Base-by-base conservation (phyloP, 1,284 basidiomycete species). In the Ustilago lituana region DNA sequence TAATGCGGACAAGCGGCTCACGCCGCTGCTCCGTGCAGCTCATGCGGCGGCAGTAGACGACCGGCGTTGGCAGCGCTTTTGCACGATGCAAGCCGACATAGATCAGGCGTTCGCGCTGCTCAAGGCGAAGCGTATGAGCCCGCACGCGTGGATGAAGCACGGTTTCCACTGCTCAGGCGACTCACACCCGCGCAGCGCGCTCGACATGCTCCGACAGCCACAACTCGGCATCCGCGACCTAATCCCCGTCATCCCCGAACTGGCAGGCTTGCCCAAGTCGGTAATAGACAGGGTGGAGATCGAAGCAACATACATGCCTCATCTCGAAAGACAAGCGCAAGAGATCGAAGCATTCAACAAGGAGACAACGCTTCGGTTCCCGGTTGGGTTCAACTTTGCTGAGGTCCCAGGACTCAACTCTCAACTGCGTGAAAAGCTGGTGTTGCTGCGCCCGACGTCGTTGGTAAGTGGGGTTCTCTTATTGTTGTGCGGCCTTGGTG, bases 1-100 rank as follows among this genome's bases (percentile, higher is more conserved):
- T 83, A 94, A 95, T 68, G 93, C 93, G 2, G 92, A 94, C 83
- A 51, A 88, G 51, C 86, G 92, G 31, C 83, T 95, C 51, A 94
- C 93, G 0, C 43, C 56, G 33, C 46, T 62, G 0, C 24, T 67
- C 23, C 61, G 63, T 87, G 88, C 86, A 4, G 84, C 86, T 37
- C 65, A 79, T 2, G 86, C 84, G 4, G 89, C 90, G 5, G 86
- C 87, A 5, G 85, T 94, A n/a, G 86, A 88, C 10, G 85, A 88
- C 40, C 77, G 78, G 22, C 86, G 92, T 7, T 92, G 90, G 90
- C 59, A 69, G 2, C 79, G 80, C 3, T 89, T 89, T 69, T 76
- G 84, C 38, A 64, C 73, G 1, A 87, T 86, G 4, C 84, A 86
- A 31, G 77, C 78, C 4, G 85, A 87, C 19, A 84, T 93, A 61